Evolutionary conservation across 164 flowering plant species (phyloP), one percentile per base, ranked within the genome.

Genomic region (Macadamia tetraphylla): DNA sequence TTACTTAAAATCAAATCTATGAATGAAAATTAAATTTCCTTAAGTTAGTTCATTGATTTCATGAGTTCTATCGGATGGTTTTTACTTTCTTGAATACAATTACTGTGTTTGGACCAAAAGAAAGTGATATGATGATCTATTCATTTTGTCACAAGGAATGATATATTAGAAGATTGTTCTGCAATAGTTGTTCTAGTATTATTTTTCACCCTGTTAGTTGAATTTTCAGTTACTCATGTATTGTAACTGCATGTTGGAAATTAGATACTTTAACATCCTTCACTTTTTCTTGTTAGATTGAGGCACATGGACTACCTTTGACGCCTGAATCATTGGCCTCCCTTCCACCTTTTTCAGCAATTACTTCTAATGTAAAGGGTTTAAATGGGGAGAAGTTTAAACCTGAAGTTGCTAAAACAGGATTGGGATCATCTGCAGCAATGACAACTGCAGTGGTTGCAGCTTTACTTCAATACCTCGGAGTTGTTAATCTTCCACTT

Each of bases 381-480:
- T 74, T 88, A 58, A 79, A 75, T 75, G 88, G 81, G 58, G 82
- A 74, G 66, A 81, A 83, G 43, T 74, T 86, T 76, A 94, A 87
- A 78, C 99, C 99, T 63, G 99, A 95, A 83, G 98, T 95, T 67
- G 97, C 99, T 53, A 95, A 95, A 86, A 95, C 99, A 70, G 99
- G 99, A 40, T 66, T 95, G 72, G 99, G 99, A 44, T 95, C 99
- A 43, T 95, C 98, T 66, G 99, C 99, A 66, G 99, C 99, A 60
- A 95, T 95, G 99, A 92, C 98, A 64, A 86, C 97, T 3, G 94
- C 99, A 48, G 98, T 95, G 40, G 94, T 92, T 71, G 97, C 96
- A 76, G 87, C 93, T 70, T 72, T 95, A 65, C 98, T 95, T 78
- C 94, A 90, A 67, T 92, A 90, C 76, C 86, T 95, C 70, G 91